These are phyloP conservation scores for Schizonepeta tenuifolia DNA, from an alignment of 257 asterid species.

Conservation along the genomic window DNA sequence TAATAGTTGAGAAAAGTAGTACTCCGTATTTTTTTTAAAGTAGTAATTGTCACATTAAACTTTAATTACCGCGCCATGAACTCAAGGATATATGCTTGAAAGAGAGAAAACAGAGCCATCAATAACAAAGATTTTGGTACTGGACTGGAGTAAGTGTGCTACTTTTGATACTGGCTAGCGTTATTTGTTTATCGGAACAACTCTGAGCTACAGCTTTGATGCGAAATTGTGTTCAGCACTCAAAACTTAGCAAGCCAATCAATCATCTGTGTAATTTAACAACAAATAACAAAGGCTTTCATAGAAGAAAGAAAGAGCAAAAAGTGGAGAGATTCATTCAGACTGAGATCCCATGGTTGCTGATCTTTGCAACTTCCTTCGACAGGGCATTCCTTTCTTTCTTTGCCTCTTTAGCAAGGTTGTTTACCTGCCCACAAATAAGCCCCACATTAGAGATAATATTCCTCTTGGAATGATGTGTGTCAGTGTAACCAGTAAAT, in stretches of 20 bases:
- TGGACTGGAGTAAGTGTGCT: neutral
- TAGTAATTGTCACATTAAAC: no score
- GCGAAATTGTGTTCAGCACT: slow-evolving; percentile 14
- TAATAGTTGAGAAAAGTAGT: no score
- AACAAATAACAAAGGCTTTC: slow-evolving; percentile 14
- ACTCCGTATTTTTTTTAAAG: no score
- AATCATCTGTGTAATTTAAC: slow-evolving; percentile 13
- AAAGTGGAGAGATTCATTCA: slow-evolving; percentile 42
- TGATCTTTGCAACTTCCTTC: slow-evolving; percentile 86
- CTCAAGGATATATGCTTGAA: no score
- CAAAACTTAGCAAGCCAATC: neutral
- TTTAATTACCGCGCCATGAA: no score
- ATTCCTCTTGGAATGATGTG: slow-evolving; percentile 10
- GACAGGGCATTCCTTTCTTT: slow-evolving; percentile 63
- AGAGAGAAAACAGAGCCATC: no score
- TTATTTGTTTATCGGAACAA: neutral
- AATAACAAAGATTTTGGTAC: no score
- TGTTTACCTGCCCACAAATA: slow-evolving; percentile 56
- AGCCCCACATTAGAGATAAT: slow-evolving; percentile 11
- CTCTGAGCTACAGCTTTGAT: slow-evolving; percentile 20
- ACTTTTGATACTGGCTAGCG: neutral
- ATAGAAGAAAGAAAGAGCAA: neutral
- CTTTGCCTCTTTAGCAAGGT: slow-evolving; percentile 73
- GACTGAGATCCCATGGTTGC: slow-evolving; percentile 87
- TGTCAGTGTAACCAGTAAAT: neutral